These are phyloP conservation scores for Cydonia oblonga DNA, from an alignment of 331 rosid genomes.

Conservation along the genomic window DNA sequence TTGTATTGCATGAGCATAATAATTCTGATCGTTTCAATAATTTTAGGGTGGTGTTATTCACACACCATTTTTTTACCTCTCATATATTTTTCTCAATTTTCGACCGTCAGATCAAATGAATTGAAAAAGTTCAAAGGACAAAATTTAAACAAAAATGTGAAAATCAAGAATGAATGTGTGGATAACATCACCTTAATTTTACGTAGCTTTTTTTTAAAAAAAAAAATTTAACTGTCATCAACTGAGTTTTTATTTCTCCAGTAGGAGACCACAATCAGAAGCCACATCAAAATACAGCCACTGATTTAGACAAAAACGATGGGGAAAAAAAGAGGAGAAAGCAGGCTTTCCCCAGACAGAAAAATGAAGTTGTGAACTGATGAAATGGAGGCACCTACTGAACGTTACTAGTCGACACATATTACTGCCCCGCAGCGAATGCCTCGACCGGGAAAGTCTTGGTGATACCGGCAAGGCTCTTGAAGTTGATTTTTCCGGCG, in stretches of 20 bases:
- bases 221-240: background rate
- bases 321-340: too few relatives aligned
- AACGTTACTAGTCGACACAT: background rate
- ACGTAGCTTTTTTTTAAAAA: too few relatives aligned
- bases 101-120: too few relatives aligned
- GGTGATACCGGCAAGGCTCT: conserved; percentile 88
- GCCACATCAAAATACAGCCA: background rate
- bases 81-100: too few relatives aligned
- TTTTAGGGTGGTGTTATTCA: too few relatives aligned
- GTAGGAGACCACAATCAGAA: background rate
- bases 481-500: conserved; percentile 65
- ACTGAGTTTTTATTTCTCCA: background rate
- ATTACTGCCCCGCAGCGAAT: conserved; percentile 63
- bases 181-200: too few relatives aligned
- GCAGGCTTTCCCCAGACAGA: too few relatives aligned
- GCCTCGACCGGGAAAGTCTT: conserved; percentile 77
- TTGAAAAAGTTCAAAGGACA: too few relatives aligned
- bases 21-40: background rate
- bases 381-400: background rate
- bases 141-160: too few relatives aligned
- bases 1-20: background rate
- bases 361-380: background rate
- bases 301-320: too few relatives aligned
- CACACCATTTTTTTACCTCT: too few relatives aligned
- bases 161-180: too few relatives aligned